A percentile compares a stretch with the other conserved stretches of the same genome.
These are phyloP conservation scores for Colletotrichum incanum DNA, from an alignment of 2,329 filamentous ascomycete species.

Conservation along the genomic window DNA sequence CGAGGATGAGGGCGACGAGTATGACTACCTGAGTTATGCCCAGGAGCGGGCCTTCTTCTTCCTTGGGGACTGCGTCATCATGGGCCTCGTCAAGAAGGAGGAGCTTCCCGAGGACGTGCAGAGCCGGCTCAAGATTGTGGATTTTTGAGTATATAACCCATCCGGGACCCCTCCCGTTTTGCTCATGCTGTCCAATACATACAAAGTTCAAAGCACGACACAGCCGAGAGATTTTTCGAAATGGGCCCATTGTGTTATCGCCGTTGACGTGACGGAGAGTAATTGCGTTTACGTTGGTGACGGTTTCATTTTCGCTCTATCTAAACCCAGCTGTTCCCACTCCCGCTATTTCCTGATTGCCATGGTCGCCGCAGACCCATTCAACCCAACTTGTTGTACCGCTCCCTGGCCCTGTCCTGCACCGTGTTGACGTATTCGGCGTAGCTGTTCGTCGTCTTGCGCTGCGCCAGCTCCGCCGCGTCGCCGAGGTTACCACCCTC, in stretches of 20 bases:
- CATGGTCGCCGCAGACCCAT: not conserved
- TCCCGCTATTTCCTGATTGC: not conserved
- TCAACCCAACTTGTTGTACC: conserved; percentile 70
- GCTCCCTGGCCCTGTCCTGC: conserved; percentile 76
- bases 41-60: conserved; percentile 94
- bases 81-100: conserved; percentile 82
- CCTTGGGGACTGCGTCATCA: conserved; percentile 87
- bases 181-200: not conserved
- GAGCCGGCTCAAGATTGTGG: conserved; percentile 77
- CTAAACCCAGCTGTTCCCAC: not conserved
- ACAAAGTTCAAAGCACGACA: not conserved
- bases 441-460: conserved; percentile 73
- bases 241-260: too few relatives aligned
- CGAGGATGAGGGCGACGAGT: conserved; percentile 78
- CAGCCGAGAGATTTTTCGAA: not conserved
- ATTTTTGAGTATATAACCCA: conserved; percentile 65
- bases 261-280: too few relatives aligned
- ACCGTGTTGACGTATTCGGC: conserved; percentile 75
- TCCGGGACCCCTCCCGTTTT: not conserved
- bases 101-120: conserved; percentile 82
- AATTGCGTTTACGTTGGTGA: not conserved
- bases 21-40: conserved; percentile 93
- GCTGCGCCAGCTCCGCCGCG: conserved; percentile 74
- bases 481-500: conserved; percentile 80
- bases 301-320: not conserved